A percentile compares a stretch with the other conserved stretches of the same genome.
Conservation (phyloP, 164 flowering plant species). For the Cinnamomum micranthum region DNA sequence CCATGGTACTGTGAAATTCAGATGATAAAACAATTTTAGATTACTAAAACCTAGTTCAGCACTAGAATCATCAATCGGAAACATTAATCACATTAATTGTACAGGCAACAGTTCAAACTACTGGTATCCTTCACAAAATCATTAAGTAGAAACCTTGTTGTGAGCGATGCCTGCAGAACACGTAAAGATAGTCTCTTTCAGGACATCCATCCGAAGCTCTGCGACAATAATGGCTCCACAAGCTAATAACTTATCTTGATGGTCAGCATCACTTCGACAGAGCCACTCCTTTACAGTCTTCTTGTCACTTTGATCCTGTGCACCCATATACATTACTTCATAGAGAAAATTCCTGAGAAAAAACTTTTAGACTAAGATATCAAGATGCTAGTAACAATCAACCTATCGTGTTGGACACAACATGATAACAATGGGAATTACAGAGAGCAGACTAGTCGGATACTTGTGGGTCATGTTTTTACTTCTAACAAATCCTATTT, state of each 20-base stretch:
- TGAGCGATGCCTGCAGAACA: constrained; percentile 99
- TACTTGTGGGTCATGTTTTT: no score
- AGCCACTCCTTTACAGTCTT: constrained; percentile 68
- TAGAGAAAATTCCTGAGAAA: no score
- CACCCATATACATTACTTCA: not conserved
- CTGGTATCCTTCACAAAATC: not conserved
- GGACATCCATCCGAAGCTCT: constrained; percentile 76
- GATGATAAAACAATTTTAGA: no score
- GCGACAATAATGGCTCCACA: constrained; percentile 92
- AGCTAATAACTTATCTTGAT: constrained; percentile 75
- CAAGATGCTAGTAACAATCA: no score
- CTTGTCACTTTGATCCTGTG: constrained; percentile 47
- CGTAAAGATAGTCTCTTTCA: constrained; percentile 78
- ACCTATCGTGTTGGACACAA: no score
- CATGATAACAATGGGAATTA: no score
- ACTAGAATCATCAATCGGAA: not conserved
- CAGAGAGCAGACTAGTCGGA: no score
- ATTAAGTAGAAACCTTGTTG: constrained; percentile 56
- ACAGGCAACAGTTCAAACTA: not conserved
- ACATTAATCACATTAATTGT: not conserved
- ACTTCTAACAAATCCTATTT: no score
- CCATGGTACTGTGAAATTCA: not conserved
- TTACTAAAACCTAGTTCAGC: no score
- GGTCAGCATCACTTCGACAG: constrained; percentile 54
- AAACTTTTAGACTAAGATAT: no score